These are phyloP conservation scores for Botrytis aclada DNA, from an alignment of 2,329 filamentous ascomycete genomes.

Conservation along the genomic window DNA sequence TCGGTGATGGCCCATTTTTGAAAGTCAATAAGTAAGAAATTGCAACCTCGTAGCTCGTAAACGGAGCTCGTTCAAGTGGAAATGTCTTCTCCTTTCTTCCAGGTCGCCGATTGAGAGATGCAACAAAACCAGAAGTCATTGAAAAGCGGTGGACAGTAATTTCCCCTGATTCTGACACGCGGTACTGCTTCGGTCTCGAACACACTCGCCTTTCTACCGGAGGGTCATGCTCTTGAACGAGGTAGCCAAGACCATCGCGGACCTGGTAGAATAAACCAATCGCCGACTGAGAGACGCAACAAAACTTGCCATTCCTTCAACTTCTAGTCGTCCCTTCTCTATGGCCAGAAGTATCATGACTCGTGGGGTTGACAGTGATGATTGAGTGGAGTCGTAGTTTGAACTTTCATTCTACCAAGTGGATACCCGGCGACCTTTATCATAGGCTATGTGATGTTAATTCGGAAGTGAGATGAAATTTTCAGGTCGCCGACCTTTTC, in stretches of 20 bases:
- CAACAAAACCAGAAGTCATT: not conserved
- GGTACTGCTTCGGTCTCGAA: not conserved
- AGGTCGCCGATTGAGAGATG: conserved; percentile 11
- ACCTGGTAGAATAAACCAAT: not conserved
- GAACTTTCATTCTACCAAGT: not conserved
- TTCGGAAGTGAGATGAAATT: not conserved
- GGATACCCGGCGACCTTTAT: conserved; percentile 8
- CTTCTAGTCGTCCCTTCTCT: not conserved
- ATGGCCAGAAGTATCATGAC: not conserved
- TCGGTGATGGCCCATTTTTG: not conserved
- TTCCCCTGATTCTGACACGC: not conserved
- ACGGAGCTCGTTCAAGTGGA: not conserved
- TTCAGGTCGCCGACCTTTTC: conserved; percentile 14
- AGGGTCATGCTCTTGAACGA: not conserved
- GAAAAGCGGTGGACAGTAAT: not conserved
- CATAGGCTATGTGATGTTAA: not conserved
- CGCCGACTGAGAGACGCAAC: not conserved
- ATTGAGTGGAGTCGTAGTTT: not conserved
- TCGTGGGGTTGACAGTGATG: not conserved
- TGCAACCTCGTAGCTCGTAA: not conserved
- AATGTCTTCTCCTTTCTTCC: not conserved
- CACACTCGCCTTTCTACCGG: not conserved
- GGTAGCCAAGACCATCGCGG: not conserved
- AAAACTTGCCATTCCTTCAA: not conserved
- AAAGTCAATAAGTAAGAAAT: not conserved